Percentiles rank a stretch among this genome's conserved stretches.
These are phyloP conservation scores for Yamadazyma endophytica DNA, from an alignment of 805 yeast species.

Conservation along the genomic window DNA sequence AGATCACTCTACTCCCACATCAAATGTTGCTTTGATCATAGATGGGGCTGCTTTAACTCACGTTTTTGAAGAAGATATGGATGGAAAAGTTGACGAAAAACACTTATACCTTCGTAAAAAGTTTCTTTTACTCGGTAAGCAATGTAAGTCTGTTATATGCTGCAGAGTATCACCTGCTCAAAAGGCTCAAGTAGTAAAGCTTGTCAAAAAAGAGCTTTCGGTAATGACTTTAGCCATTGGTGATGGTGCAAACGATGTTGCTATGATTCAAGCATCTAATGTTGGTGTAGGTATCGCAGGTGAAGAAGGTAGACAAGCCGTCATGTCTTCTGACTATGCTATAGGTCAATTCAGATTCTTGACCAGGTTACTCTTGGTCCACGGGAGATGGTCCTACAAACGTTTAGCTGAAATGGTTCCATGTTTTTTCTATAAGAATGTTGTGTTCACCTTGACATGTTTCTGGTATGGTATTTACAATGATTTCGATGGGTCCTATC, in stretches of 20 bases:
- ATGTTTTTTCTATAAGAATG: conserved; percentile 74
- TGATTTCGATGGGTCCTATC: conserved; percentile 75
- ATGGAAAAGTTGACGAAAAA: conserved; percentile 22
- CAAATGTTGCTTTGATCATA: conserved; percentile 64
- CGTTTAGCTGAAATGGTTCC: conserved; percentile 83
- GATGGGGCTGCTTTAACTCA: conserved; percentile 74
- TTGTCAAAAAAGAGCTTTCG: conserved; percentile 68
- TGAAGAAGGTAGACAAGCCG: conserved; percentile 89
- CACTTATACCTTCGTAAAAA: conserved; percentile 35
- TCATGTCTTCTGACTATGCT: conserved; percentile 84
- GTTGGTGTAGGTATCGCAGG: conserved; percentile 90
- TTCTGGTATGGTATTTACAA: conserved; percentile 78
- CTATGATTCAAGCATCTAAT: conserved; percentile 86
- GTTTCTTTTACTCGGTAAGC: conserved; percentile 69
- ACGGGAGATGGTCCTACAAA: conserved; percentile 86
- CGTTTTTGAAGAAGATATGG: conserved; percentile 31
- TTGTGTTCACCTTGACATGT: conserved; percentile 65
- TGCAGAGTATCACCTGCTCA: conserved; percentile 89
- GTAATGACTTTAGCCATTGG: conserved; percentile 88
- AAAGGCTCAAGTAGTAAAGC: conserved; percentile 75
- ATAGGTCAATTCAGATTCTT: conserved; percentile 77
- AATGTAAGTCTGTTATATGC: conserved; percentile 77
- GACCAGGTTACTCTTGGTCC: conserved; percentile 63
- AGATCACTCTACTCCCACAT: conserved; percentile 64
- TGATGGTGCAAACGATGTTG: conserved; percentile 87